Conservation (phyloP, 2,329 filamentous ascomycete species). For the Sporothrix luriei region DNA sequence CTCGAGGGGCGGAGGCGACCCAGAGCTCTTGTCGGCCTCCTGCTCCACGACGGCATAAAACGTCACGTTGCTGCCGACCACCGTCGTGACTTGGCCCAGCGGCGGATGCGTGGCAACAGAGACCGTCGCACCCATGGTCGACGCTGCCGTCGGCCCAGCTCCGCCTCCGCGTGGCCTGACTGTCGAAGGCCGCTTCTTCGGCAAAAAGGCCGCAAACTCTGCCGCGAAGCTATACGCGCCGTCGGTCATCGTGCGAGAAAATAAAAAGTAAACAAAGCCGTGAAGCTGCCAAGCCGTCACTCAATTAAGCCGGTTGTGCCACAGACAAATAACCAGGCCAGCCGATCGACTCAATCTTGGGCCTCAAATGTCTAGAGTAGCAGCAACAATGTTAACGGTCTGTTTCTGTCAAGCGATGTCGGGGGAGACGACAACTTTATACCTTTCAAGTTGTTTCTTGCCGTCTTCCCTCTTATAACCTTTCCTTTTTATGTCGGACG, state of each 20-base stretch:
- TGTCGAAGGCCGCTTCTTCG: conserved; percentile 19
- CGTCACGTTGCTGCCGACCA: conserved; percentile 53
- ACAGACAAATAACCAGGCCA: neutral
- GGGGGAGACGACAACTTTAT: neutral
- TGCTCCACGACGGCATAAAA: conserved; percentile 74
- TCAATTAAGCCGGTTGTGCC: neutral
- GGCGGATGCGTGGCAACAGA: conserved; percentile 62
- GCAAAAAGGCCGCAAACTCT: conserved; percentile 35
- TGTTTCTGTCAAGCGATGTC: neutral
- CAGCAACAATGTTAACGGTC: neutral
- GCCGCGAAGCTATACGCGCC: conserved; percentile 34
- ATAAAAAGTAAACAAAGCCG: neutral
- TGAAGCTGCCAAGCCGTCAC: neutral
- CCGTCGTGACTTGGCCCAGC: conserved; percentile 69
- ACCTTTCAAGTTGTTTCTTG: neutral
- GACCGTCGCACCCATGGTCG: conserved; percentile 29
- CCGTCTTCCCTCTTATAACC: too few species aligned
- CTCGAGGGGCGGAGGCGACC: conserved; percentile 66
- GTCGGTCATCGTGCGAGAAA: conserved; percentile 13
- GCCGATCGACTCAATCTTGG: neutral
- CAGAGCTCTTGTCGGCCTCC: conserved; percentile 53
- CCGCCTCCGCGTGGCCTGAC: neutral
- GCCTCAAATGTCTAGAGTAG: neutral
- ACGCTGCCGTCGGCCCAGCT: neutral
- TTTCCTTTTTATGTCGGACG: neutral